These are phyloP conservation scores for Globisporangium uncinulatum DNA, from an alignment of 352 stramenopile genomes.

Conservation along the genomic window DNA sequence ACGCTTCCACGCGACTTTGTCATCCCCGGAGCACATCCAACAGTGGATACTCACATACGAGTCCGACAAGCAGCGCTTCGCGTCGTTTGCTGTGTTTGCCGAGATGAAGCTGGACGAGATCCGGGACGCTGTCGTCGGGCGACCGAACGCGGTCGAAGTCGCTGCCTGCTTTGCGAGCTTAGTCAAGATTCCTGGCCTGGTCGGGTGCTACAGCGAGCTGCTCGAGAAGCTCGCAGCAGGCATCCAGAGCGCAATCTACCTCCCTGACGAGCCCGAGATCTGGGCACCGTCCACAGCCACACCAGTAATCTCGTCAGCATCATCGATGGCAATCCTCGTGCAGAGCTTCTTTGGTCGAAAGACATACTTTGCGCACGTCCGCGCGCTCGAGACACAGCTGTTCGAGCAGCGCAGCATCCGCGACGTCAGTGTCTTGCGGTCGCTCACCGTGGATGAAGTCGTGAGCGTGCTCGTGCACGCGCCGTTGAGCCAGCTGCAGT, in stretches of 20 bases:
- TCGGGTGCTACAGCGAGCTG: constrained; percentile 61
- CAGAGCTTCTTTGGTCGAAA: constrained; percentile 45
- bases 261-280: constrained; percentile 17
- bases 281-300: too few relatives aligned
- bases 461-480: constrained; percentile 37
- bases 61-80: constrained; percentile 51
- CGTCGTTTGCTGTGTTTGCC: constrained; percentile 72
- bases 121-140: constrained; percentile 44
- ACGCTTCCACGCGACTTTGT: constrained; percentile 31
- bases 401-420: constrained; percentile 33
- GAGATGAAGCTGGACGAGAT: constrained; percentile 79
- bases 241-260: constrained; percentile 56
- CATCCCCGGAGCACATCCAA: constrained; percentile 38
- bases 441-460: constrained; percentile 39
- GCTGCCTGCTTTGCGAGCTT: constrained; percentile 72
- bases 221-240: constrained; percentile 61
- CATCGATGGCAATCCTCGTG: constrained; percentile 50
- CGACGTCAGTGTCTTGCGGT: constrained; percentile 29
- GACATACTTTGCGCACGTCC: constrained; percentile 64
- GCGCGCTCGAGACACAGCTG: constrained; percentile 44
- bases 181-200: constrained; percentile 72
- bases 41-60: constrained; percentile 74
- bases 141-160: constrained; percentile 66
- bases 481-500: constrained; percentile 27
- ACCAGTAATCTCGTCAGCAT: background rate